Conservation (phyloP, 495 filamentous ascomycete genomes). For the Podospora anserina region DNA sequence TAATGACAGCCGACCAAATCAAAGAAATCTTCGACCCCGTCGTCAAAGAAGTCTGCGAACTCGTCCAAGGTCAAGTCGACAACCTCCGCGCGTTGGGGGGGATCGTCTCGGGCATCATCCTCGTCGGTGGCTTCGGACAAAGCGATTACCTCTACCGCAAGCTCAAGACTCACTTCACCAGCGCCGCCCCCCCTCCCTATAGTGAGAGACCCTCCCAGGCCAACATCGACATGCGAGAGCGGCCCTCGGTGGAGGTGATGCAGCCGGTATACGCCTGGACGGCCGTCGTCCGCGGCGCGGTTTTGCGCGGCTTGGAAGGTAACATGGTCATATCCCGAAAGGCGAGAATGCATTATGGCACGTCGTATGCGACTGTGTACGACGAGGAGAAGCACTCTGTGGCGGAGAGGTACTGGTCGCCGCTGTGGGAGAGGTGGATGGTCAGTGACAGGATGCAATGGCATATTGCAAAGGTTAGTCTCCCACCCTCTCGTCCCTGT, state of each 20-base stretch:
- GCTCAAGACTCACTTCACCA: constrained; percentile 63
- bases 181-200: constrained; percentile 62
- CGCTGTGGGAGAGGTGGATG: constrained; percentile 78
- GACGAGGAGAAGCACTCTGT: constrained; percentile 66
- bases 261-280: constrained; percentile 76
- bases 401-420: constrained; percentile 68
- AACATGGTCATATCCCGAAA: constrained; percentile 66
- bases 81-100: constrained; percentile 58
- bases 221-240: constrained; percentile 37
- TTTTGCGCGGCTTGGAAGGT: constrained; percentile 65
- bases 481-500: neutral
- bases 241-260: constrained; percentile 63
- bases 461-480: constrained; percentile 67
- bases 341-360: constrained; percentile 73
- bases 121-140: constrained; percentile 69
- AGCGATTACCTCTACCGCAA: constrained; percentile 65
- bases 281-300: constrained; percentile 68
- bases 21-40: constrained; percentile 66
- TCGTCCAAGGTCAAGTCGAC: constrained; percentile 60
- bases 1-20: constrained; percentile 58
- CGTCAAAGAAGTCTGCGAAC: constrained; percentile 57
- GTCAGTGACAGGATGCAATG: constrained; percentile 76
- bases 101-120: constrained; percentile 62
- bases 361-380: constrained; percentile 71
- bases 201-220: constrained; percentile 60